Evolutionary conservation across 2,329 filamentous ascomycete species (phyloP), one percentile per base, ranked within the genome.

Genomic region (Stagonosporopsis vannaccii): DNA sequence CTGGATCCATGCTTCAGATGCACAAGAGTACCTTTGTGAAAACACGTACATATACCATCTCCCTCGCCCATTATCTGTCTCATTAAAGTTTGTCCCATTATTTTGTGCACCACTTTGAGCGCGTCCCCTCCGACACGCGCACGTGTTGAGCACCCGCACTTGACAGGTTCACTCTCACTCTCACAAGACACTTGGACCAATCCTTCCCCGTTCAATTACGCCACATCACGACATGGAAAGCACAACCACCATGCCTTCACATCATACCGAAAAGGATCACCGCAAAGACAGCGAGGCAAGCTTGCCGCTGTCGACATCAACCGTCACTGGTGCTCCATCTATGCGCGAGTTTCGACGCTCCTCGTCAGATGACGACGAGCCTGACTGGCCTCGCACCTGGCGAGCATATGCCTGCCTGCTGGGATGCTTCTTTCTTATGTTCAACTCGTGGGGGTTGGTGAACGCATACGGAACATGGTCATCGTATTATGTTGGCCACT

Each of bases 341-440:
- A 66, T 72, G 58, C 59, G 55, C 47, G 47, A 66, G 37, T 45
- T 63, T 39, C 61, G 61, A 30, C 52, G 54, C 22, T 44, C 58
- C 12, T 56, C 60, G 25, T 67, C 70, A 13, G 28, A 59, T 6
- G 48, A 49, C 15, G 56, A 63, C 8, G 76, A 79, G 51, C 74
- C 74, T 5, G 72, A 72, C 42, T 82, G 80, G 80, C 81, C 80
- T 2, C 71, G 56, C 23, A 70, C 73, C 40, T 80, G 78, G 78
- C 69, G 75, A 56, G 75, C 81, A 13, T 82, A 80, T 56, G 61
- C 72, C 6, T 77, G 76, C 49, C 70, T 81, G 51, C 61, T 80
- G 4, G 79, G 77, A 22, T 80, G 81, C 58, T 82, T 82, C 67
- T 75, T 81, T 52, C 78, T 82, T 51, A 82, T 82, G 81, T 80